Evolutionary conservation across 176 grass and related monocot species (phyloP), one percentile per base, ranked within the genome.

Genomic region (Echinochloa phyllopogon): DNA sequence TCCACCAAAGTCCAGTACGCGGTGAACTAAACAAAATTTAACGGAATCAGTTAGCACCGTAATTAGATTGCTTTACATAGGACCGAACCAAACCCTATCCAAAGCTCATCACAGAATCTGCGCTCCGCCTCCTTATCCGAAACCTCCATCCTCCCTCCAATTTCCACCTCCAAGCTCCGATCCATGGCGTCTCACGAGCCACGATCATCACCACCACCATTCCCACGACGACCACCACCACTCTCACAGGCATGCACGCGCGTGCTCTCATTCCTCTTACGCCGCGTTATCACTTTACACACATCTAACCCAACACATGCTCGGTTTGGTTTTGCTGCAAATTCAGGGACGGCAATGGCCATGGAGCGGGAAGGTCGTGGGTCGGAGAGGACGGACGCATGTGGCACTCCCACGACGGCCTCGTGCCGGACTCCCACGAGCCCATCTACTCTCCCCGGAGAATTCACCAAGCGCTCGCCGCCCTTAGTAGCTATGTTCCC

Each of bases 381-480:
- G 87, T 98, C 15, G 93, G 87, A 23, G 87, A 87, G 76, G 96
- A 98, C 43, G 96, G 93, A 4, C 87, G 85, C 82, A 87, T 94
- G 16, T 98, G 91, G 79, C 96, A 98, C 82, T 94, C 96, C 3
- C 96, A 98, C 81, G 96, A 98, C 51, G 93, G 96, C 69, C 89
- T 98, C 38, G 96, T 93, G 27, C 93, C 96, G 51, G 93, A 98
- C 82, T 95, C 93, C 20, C 96, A 98, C 77, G 96, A 98, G 75
- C 96, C 96, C 83, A 98, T 98, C 82, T 98, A 95, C 77, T 98
- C 93, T n/a, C 47, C 91, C 93, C 18, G 96, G 96, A 0, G 92
- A 92, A 77, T 98, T 95, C 87, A 88, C 88, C 85, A 95, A 95
- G 91, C 93, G 96, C 51, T 93, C 93, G 82, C 80, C 79, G n/a